A percentile compares a stretch with the other conserved stretches of the same genome.
These are phyloP conservation scores for Aegilops bicornis DNA, from an alignment of 176 grass and related monocot species.

Conservation along the genomic window DNA sequence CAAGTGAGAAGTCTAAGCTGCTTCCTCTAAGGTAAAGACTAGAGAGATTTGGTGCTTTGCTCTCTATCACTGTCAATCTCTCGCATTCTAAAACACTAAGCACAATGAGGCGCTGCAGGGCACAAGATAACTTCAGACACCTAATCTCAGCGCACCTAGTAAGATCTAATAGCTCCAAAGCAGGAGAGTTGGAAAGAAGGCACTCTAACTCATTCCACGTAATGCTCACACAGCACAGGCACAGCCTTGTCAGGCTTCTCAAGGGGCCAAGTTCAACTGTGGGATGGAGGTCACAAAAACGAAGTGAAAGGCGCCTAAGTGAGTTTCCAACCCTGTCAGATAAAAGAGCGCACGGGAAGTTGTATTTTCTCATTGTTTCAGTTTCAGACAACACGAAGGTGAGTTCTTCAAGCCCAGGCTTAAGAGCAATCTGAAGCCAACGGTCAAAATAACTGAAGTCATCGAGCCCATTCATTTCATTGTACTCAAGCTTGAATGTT, in stretches of 20 bases:
- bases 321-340: not conserved
- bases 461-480: not conserved
- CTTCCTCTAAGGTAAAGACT: not conserved
- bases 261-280: slow-evolving; percentile 4
- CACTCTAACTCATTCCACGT: not conserved
- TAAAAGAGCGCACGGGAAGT: slow-evolving; percentile 11
- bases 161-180: not conserved
- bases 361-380: slow-evolving; percentile 2
- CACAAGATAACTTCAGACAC: not conserved
- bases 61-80: slow-evolving; percentile 17
- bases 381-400: not conserved
- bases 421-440: slow-evolving; percentile 9
- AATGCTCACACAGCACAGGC: not conserved
- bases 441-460: not conserved
- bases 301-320: not conserved
- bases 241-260: slow-evolving; percentile 19
- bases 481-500: not conserved
- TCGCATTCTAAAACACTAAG: not conserved
- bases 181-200: slow-evolving; percentile 7
- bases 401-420: slow-evolving; percentile 24
- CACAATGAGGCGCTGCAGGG: not conserved
- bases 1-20: not conserved
- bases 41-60: slow-evolving; percentile 11
- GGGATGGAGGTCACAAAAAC: not conserved
- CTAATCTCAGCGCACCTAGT: not conserved